Conservation (phyloP, 179 eudicot genomes). For the Vitellaria paradoxa region DNA sequence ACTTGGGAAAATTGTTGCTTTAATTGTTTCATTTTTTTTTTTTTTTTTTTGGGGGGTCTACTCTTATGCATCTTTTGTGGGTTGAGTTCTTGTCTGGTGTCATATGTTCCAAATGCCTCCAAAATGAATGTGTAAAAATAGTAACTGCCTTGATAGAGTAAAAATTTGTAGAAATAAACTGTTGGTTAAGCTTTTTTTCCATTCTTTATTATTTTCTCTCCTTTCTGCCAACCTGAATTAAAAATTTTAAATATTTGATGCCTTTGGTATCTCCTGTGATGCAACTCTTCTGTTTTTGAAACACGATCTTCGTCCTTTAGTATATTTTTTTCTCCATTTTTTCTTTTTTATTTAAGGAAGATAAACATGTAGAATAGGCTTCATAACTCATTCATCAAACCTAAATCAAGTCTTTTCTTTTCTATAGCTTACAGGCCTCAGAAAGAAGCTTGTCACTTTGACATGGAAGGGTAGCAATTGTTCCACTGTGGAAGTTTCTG, state of each 20-base stretch:
- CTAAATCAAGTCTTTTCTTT: constrained; percentile 14
- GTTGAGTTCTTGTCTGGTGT: too few relatives aligned
- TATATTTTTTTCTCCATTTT: background rate
- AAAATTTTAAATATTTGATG: background rate
- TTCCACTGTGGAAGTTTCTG: constrained; percentile 76
- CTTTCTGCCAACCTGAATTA: background rate
- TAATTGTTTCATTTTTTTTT: too few relatives aligned
- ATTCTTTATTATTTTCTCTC: background rate
- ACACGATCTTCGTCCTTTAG: background rate
- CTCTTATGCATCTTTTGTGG: too few relatives aligned
- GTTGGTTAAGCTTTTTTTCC: background rate
- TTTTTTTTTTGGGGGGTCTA: too few relatives aligned
- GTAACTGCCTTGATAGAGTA: background rate
- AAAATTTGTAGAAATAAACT: background rate
- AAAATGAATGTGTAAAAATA: background rate
- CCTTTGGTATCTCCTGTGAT: background rate
- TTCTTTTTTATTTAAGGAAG: background rate
- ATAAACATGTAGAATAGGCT: background rate
- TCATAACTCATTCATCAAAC: background rate
- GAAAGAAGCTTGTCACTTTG: constrained; percentile 61
- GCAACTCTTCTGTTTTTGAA: background rate
- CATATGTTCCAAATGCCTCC: too few relatives aligned
- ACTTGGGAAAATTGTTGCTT: too few relatives aligned
- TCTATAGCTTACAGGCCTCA: constrained; percentile 77
- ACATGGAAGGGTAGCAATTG: constrained; percentile 52